Base-by-base conservation (phyloP, 2,329 filamentous ascomycete species). In the Chaetomiaceae sp. region DNA sequence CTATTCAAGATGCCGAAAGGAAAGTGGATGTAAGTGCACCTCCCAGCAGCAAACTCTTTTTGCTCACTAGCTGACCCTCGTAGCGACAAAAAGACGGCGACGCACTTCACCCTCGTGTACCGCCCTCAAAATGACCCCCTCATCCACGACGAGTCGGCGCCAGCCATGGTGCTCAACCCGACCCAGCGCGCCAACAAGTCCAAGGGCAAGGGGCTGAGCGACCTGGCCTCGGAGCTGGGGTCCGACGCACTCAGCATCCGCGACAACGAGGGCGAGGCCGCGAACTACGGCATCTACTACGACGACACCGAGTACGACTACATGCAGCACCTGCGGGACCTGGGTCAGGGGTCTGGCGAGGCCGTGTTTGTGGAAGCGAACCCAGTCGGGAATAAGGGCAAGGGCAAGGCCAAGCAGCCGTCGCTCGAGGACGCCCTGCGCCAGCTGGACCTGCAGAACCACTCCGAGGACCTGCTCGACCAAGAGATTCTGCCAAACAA, bases 231-330 rank as follows among this genome's bases (percentile, higher is more conserved):
- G 3, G 88, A 95, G 67, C 84, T 96, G 46, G 88, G 88, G 1
- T 75, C 80, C 31, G 83, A 86, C 29, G 77, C 79, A 20, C 75
- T 77, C 38, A 73, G 73, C 56, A 83, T 96, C 60, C 85, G 91
- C 62, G 81, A 83, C 53, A 97, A 99, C 69, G 94, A 99, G 72
- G 95, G 95, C 64, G 91, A 99, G 73, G 94, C 95, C 8, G 94
- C 95, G 61, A 89, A 88, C 69, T 84, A 96, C 71, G 94, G 94
- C 59, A 83, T 99, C 60, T 99, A 88, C 77, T 99, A 81, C 70
- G 95, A 99, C 71, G 94, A 99, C 72, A 87, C 89, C 60, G 82
- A 89, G 66, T 99, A 99, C 72, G 94, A 99, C 72, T 99, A 99
- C 74, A 99, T 99, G 94, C 94, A 99, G 71, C 94, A 99, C 72